Evolutionary conservation across 2,329 filamentous ascomycete genomes (phyloP).

Genomic region (Pseudogymnoascus sp.): DNA sequence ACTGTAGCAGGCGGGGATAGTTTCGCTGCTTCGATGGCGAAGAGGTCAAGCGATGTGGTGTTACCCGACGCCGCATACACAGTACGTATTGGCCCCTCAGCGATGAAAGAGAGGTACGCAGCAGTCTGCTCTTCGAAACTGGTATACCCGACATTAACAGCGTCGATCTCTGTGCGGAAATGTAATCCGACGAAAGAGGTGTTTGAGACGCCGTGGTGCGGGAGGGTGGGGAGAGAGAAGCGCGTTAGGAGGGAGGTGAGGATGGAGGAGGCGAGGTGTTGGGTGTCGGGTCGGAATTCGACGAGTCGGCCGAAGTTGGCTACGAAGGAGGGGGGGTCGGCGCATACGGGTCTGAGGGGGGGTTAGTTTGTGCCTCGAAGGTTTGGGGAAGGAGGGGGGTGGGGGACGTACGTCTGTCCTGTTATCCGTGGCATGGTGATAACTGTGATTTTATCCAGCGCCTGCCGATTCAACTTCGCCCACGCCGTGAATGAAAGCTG

Average conservation of each 20-base stretch:
- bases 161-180: conserved; percentile 15
- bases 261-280: not conserved
- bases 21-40: conserved; percentile 30
- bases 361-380: not conserved
- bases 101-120: conserved; percentile 30
- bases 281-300: not conserved
- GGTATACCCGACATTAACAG: conserved; percentile 18
- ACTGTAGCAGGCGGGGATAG: conserved; percentile 28
- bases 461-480: not conserved
- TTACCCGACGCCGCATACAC: conserved; percentile 39
- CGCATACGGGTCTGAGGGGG: not conserved
- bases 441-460: not conserved
- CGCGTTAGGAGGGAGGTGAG: not conserved
- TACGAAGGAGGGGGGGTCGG: not conserved
- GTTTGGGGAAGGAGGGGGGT: too few relatives aligned
- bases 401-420: not conserved
- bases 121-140: conserved; percentile 30
- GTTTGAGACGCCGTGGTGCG: not conserved
- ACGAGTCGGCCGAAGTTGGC: not conserved
- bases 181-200: not conserved
- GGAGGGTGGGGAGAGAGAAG: not conserved
- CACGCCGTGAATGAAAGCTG: not conserved
- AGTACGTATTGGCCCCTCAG: conserved; percentile 22
- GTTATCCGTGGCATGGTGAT: not conserved
- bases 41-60: conserved; percentile 28